Evolutionary conservation across 2,329 filamentous ascomycete genomes (phyloP), one percentile per base, ranked within the genome.

Genomic region (Dryadomyces quercivorus): DNA sequence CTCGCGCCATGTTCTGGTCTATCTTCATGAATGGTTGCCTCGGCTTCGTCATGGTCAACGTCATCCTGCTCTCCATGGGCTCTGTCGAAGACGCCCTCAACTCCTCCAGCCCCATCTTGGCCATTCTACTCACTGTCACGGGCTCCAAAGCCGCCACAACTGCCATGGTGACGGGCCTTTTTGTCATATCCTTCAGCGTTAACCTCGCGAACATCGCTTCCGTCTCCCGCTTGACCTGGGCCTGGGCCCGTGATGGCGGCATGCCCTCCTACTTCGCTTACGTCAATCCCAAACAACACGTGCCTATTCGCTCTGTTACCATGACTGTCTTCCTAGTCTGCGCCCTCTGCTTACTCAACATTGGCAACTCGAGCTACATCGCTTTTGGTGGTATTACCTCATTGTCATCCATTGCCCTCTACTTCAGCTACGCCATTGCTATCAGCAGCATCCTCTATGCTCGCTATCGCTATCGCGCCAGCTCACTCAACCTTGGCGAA

Each of bases 161-260:
- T 2, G 65, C 66, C 13, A 66, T 75, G 61, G 62, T 70, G 7
- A 62, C 64, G 0, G 62, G 70, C 0, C 60, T 75, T 15, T 63
- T 69, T 69, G 34, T 55, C 49, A 51, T 55, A 20, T 55, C 53
- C 16, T 55, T 55, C 51, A 64, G 71, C 43, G 67, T 69, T 0
- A 68, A 68, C 40, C 68, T 73, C 51, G 69, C 68, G 36, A 66
- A 67, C 40, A 65, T 75, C 2, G 72, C 75, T 1, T 75, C 73
- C 0, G 71, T 71, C 0, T 73, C 72, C 0, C 70, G 74, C 3
- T 61, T 76, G 1, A 70, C 72, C 0, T 77, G 74, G 74, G 71
- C 71, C 0, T 77, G 75, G 65, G 70, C 74, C 13, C 62, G 70
- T 5, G 75, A 77, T 54, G 71, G 71, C 3, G 74, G 70, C 6